Conservation (phyloP, 2,329 filamentous ascomycete genomes). For the Parastagonospora avenae region DNA sequence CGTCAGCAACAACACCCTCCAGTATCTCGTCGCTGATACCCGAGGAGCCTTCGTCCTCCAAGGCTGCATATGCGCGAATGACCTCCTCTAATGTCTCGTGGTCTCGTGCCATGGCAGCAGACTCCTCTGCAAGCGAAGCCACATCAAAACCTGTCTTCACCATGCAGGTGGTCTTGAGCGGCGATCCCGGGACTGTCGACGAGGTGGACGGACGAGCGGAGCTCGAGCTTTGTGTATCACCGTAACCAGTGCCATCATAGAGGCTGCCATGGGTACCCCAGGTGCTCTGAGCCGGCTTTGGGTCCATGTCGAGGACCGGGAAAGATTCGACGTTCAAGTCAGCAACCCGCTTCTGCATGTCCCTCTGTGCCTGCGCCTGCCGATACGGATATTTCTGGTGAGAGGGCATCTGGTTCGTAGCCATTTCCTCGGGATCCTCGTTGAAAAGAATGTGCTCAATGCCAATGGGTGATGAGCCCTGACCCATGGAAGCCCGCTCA, state of each 20-base stretch:
- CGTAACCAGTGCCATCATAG: too few species aligned
- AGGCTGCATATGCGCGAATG: slow-evolving; percentile 22
- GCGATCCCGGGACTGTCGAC: background rate
- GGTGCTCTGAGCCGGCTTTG: too few species aligned
- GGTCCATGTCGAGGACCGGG: too few species aligned
- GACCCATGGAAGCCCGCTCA: background rate
- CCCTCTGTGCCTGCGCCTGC: too few species aligned
- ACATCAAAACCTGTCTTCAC: background rate
- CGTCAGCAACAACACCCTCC: slow-evolving; percentile 2
- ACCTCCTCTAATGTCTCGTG: slow-evolving; percentile 23
- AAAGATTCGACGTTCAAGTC: too few species aligned
- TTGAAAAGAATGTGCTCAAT: slow-evolving; percentile 5
- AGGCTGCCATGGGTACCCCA: too few species aligned
- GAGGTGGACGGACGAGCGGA: slow-evolving; percentile 1
- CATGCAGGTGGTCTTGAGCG: background rate
- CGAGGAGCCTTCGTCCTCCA: slow-evolving; percentile 3
- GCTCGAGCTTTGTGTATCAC: background rate
- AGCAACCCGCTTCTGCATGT: too few species aligned
- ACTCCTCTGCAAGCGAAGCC: background rate
- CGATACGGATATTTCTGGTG: too few species aligned
- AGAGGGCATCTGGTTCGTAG: too few species aligned
- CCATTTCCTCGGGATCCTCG: background rate
- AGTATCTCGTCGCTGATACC: slow-evolving; percentile 2
- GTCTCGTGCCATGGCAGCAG: slow-evolving; percentile 11
- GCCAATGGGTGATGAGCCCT: background rate